Base-by-base conservation (phyloP, 805 yeast species). In the Wickerhamomyces rabaulensis region DNA sequence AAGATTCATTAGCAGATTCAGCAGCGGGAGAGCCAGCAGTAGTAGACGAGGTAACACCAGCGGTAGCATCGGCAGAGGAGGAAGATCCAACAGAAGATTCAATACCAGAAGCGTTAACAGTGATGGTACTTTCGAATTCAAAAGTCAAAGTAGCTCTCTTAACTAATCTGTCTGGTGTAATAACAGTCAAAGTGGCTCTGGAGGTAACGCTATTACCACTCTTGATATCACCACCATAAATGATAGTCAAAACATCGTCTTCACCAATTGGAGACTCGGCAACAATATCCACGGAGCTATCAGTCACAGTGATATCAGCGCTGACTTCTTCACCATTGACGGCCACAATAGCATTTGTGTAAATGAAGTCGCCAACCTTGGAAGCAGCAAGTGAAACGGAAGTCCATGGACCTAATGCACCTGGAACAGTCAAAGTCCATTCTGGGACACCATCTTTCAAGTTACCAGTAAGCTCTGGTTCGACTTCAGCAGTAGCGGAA, bases 371-470 rank as follows among this genome's bases (percentile, higher is more conserved):
- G 41, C 51, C 52, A 29, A 27, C 7, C 13, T 27, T 43, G 20
- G 42, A 12, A 17, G 44, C 50, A 6, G 41, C 31, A 10, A 53
- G 3, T 3, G 48, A 40, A 27, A 52, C 42, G 6, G 40, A 39
- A 15, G 48, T 40, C 60, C 60, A 54, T 47, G 58, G 58, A 10
- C 55, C 54, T 33, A 54, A 47, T 17, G 35, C 42, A 26, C 54
- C 53, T 48, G 60, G 58, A 45, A 56, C 27, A 16, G 39, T 15
- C 15, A 55, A 6, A 12, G 31, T 41, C 56, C 56, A 55, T 26
- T 39, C 39, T 42, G 52, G 53, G 29, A 43, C 40, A 33, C 52
- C 54, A 20, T 31, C 45, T n/a, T 21, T 23, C 31, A 47, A 44
- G 12, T n/a, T 25, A 40, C 54, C 54, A 27, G 38, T 10, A 15